Evolutionary conservation across 306 rosid species (phyloP), one percentile per base, ranked within the genome.

Genomic region (Datisca glomerata): DNA sequence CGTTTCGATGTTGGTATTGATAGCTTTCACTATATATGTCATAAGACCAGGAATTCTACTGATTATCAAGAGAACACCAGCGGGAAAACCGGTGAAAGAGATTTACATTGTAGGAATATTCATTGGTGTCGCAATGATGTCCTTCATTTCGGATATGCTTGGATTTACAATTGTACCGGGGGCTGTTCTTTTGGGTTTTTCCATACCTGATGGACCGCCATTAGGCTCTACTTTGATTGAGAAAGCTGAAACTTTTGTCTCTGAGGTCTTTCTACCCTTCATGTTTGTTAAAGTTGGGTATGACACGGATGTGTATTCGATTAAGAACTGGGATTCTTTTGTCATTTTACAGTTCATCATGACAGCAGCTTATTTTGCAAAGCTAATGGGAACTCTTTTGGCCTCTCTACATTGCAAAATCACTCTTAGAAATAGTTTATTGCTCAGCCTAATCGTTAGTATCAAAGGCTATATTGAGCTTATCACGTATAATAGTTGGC

Each of bases 141-240:
- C 60, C 4, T 69, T 74, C 32, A 0, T 80, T 6, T 71, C 75
- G 0, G 93, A 73, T 18, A 24, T 66, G 45, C 33, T 52, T 6
- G 95, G 95, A 2, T 11, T 76, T 0, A 65, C 86, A 1, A 57
- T 84, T 27, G 64, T 32, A 3, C 65, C 59, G 43, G 95, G 95
- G 8, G 44, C 93, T 0, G 29, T 79, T 12, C 59, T 76, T 79
- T 15, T 84, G 41, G 95, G 93, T 9, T 7, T 79, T 2, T 51
- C 11, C 0, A 59, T 79, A 5, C 93, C 92, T 0, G 80, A 80
- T 24, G 86, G 93, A 6, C 95, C 93, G n/a, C 68, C 74, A 3
- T 49, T 84, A 17, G 93, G 93, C 6, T 46, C 74, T 5, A 42
- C 71, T 0, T 14, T 85, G 1, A 67, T 71, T 11, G 59, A 69